Base-by-base conservation (phyloP, 2,329 filamentous ascomycete species). In the Sphaceloma murrayae region DNA sequence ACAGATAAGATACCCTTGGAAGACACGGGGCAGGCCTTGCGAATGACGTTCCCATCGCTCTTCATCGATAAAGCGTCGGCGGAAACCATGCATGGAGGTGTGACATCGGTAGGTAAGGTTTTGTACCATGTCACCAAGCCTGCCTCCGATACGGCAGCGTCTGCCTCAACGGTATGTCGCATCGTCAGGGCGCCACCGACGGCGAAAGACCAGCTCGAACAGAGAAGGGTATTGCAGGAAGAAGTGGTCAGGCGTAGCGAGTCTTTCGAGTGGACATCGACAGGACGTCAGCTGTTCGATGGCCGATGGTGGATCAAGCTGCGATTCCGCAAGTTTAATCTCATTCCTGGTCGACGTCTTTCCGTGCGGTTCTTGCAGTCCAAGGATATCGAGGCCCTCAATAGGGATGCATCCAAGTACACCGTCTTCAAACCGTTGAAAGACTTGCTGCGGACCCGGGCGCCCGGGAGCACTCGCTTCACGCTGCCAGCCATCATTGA, bases 251-350 rank as follows among this genome's bases (percentile, higher is more conserved):
- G 34, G n/a, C 40, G 46, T 14, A 14, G 21, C 16, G 34, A 30
- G 14, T 48, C 47, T 3, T 30, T 42, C 13, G 24, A 45, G 17
- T 24, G 18, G 19, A 21, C 16, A 33, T 50, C 43, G 48, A 52
- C 46, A 13, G 42, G 34, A 8, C 71, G 62, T 57, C 58, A 60
- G 4, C 62, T 78, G 11, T 77, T 72, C 63, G 74, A 77, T 52
- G 64, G 67, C 34, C 64, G 75, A 14, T 77, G 64, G 56, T 78
- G 75, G 75, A 62, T 78, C 38, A 65, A 63, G 2, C 45, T 77
- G 8, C 53, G 56, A 19, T 62, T 69, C 13, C 45, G 22, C 16
- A 38, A 17, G 7, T 46, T 34, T 24, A 43, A 45, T 16, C 13
- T 46, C 22, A 38, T 52, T 3, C 54, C 54, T 2, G 36, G 49